A percentile compares a stretch with the other conserved stretches of the same genome.
These are phyloP conservation scores for Pichia norvegensis DNA, from an alignment of 1,139 yeast species.

Conservation along the genomic window DNA sequence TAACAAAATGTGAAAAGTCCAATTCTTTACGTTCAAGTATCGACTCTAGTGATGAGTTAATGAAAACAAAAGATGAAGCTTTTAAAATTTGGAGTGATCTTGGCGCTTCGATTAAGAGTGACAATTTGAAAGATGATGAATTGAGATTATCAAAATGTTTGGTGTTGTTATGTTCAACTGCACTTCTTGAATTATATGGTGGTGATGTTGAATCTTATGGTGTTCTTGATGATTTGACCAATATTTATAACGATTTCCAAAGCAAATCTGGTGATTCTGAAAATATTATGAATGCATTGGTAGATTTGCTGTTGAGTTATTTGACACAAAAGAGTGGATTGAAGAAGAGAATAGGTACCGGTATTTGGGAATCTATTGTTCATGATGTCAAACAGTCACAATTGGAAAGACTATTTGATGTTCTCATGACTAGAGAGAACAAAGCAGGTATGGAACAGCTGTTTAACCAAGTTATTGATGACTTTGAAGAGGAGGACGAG, in stretches of 20 bases:
- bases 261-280: slow-evolving; percentile 31
- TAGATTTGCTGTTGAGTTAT: slow-evolving; percentile 74
- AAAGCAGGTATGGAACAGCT: slow-evolving; percentile 71
- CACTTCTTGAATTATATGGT: slow-evolving; percentile 66
- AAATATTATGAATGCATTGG: slow-evolving; percentile 41
- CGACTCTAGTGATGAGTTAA: slow-evolving; percentile 6
- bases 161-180: slow-evolving; percentile 72
- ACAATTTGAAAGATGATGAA: slow-evolving; percentile 1
- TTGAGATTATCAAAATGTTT: slow-evolving; percentile 30
- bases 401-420: slow-evolving; percentile 54
- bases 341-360: slow-evolving; percentile 60
- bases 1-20: slow-evolving; percentile 24
- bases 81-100: slow-evolving; percentile 4
- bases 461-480: slow-evolving; percentile 57
- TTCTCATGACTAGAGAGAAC: slow-evolving; percentile 68
- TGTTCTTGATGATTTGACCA: slow-evolving; percentile 64
- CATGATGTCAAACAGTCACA: slow-evolving; percentile 40
- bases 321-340: slow-evolving; percentile 65
- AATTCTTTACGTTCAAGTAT: slow-evolving; percentile 6
- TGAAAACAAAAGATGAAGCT: slow-evolving; percentile 4
- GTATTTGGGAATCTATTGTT: slow-evolving; percentile 71
- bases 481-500: slow-evolving; percentile 28
- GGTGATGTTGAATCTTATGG: slow-evolving; percentile 73
- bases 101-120: neutral
- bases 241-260: slow-evolving; percentile 20